phyloP scores from a whole-genome alignment of 2,329 filamentous ascomycete genomes.

The Arthroderma sp. region DNA sequence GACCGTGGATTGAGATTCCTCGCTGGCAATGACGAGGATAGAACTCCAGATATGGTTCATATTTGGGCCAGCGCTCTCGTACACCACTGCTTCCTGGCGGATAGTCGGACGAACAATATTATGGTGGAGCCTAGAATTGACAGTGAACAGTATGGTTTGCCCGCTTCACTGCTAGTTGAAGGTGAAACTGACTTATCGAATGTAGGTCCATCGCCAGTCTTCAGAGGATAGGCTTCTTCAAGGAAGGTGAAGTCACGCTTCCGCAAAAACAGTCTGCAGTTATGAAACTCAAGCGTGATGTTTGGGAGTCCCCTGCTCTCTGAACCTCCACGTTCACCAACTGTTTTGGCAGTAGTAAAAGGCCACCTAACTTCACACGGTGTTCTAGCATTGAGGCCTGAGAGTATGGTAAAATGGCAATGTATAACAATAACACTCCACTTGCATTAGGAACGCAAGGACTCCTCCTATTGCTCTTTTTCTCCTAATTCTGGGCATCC shows the following conservation, averaged over 20 bases:
- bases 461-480: too few species aligned
- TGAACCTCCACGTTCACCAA: conserved; percentile 19
- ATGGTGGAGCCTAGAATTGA: conserved; percentile 84
- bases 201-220: conserved; percentile 57
- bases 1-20: conserved; percentile 81
- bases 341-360: too few species aligned
- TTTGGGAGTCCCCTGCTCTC: conserved; percentile 58
- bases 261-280: conserved; percentile 87
- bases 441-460: too few species aligned
- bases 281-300: conserved; percentile 65
- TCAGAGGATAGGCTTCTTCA: conserved; percentile 63
- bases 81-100: conserved; percentile 70
- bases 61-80: conserved; percentile 74
- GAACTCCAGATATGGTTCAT: conserved; percentile 61
- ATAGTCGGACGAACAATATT: conserved; percentile 68
- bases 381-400: too few species aligned
- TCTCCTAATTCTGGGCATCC: too few species aligned
- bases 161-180: neutral
- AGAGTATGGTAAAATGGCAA: too few species aligned
- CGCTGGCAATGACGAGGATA: conserved; percentile 82
- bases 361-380: too few species aligned
- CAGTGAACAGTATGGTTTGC: conserved; percentile 59
- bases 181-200: conserved; percentile 8
- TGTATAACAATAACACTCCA: too few species aligned
- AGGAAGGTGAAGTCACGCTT: conserved; percentile 73